Conservation (phyloP, 257 asterid species). For the Anisodus tanguticus region DNA sequence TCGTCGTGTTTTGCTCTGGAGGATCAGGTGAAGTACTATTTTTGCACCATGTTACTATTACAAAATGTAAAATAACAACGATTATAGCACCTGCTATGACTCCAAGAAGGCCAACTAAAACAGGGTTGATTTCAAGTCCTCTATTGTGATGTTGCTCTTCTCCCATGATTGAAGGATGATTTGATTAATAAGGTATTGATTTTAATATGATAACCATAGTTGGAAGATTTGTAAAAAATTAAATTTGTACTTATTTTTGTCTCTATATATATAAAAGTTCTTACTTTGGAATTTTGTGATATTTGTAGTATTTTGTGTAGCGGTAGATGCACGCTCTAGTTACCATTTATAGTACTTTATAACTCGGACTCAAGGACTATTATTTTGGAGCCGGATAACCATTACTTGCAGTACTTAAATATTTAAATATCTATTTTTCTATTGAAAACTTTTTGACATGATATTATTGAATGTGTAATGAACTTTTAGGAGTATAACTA, state of each 20-base stretch:
- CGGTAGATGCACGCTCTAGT: conserved; percentile 48
- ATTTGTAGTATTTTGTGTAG: conserved; percentile 19
- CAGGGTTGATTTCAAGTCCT: conserved; percentile 43
- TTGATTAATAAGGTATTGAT: background rate
- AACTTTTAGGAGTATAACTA: too few relatives aligned
- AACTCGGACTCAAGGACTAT: conserved; percentile 20
- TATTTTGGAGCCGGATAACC: conserved; percentile 41
- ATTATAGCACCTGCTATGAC: conserved; percentile 56
- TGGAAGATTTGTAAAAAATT: background rate
- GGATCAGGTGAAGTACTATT: conserved; percentile 15
- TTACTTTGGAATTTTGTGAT: conserved; percentile 13
- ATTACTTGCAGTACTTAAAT: conserved; percentile 17
- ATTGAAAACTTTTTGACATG: too few relatives aligned
- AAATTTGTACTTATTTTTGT: background rate
- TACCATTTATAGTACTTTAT: background rate
- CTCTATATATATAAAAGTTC: background rate
- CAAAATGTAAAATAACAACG: conserved; percentile 54
- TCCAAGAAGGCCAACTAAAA: conserved; percentile 58
- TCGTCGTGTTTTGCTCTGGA: background rate
- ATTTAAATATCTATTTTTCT: too few relatives aligned
- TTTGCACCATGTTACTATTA: conserved; percentile 28
- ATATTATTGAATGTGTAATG: too few relatives aligned
- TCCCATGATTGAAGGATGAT: conserved; percentile 34
- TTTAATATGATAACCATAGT: background rate
- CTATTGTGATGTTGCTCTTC: background rate